Percentiles rank a stretch among this genome's conserved stretches.
These are phyloP conservation scores for Lachancea waltii DNA, from an alignment of 805 yeast genomes.

Conservation along the genomic window DNA sequence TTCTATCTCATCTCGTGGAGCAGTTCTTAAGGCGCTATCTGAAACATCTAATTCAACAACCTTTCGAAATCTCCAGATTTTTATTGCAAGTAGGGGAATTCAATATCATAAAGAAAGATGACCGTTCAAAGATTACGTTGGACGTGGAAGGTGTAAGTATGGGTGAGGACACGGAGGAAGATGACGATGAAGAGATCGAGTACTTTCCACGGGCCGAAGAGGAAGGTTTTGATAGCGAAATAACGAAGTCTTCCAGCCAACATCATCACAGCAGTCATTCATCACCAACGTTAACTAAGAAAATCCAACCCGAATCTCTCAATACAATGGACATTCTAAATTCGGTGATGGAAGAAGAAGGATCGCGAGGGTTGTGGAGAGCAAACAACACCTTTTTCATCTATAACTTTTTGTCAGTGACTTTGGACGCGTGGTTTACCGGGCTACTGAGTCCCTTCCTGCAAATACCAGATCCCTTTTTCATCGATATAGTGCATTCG, in stretches of 20 bases:
- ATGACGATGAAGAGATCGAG: slow-evolving; percentile 37
- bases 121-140: slow-evolving; percentile 9
- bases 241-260: slow-evolving; percentile 23
- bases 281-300: slow-evolving; percentile 18
- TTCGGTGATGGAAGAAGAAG: slow-evolving; percentile 61
- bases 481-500: slow-evolving; percentile 75
- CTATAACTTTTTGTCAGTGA: slow-evolving; percentile 62
- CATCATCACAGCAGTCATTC: slow-evolving; percentile 6
- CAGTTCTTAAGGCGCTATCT: slow-evolving; percentile 64
- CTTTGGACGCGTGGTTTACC: slow-evolving; percentile 86
- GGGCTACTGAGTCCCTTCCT: slow-evolving; percentile 78
- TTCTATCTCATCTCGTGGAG: slow-evolving; percentile 49
- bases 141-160: slow-evolving; percentile 15
- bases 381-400: slow-evolving; percentile 77
- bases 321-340: slow-evolving; percentile 63
- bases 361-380: slow-evolving; percentile 62
- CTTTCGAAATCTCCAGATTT: slow-evolving; percentile 77
- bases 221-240: slow-evolving; percentile 23
- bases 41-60: slow-evolving; percentile 69
- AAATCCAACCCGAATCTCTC: slow-evolving; percentile 49
- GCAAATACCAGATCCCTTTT: slow-evolving; percentile 82
- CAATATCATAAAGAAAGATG: slow-evolving; percentile 21
- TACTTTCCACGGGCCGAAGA: slow-evolving; percentile 13
- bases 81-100: slow-evolving; percentile 76
- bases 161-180: slow-evolving; percentile 18